Percentiles rank a stretch among this genome's conserved stretches.
Conservation (phyloP, 2,329 filamentous ascomycete species). For the Fusarium sp. region DNA sequence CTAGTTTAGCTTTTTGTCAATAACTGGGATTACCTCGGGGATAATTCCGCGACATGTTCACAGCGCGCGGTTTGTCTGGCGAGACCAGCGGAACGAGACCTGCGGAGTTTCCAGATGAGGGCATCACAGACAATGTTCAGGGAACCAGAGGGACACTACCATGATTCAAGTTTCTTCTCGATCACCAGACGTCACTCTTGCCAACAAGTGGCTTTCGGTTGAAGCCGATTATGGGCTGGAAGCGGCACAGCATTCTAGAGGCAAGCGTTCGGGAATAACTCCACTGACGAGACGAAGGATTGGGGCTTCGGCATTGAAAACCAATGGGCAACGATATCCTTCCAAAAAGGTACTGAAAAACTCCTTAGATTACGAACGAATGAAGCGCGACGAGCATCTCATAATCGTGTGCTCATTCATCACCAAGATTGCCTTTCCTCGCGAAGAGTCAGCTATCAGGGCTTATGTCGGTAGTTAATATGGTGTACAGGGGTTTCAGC, state of each 20-base stretch:
- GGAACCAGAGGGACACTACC: fast-evolving
- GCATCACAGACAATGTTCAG: neutral
- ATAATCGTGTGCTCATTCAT: neutral
- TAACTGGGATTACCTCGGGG: neutral
- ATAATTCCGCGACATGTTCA: neutral
- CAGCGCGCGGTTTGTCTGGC: neutral
- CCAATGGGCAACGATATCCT: too few species aligned
- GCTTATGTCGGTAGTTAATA: neutral
- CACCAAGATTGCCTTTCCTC: neutral
- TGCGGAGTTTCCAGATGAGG: neutral
- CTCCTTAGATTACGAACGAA: too few species aligned
- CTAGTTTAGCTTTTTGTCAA: neutral
- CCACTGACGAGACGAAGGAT: neutral
- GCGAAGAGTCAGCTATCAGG: neutral
- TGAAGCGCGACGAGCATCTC: neutral
- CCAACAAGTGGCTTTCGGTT: neutral
- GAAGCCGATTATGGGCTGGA: neutral
- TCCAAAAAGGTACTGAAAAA: neutral
- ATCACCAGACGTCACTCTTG: neutral
- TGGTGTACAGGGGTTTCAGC: neutral
- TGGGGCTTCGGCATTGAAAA: neutral
- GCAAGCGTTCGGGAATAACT: neutral
- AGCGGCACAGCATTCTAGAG: neutral
- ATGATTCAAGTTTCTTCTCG: too few species aligned
- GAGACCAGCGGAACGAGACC: neutral